A percentile compares a stretch with the other conserved stretches of the same genome.
Conservation (phyloP, 768 basidiomycete genomes). For the Suillus americanus region DNA sequence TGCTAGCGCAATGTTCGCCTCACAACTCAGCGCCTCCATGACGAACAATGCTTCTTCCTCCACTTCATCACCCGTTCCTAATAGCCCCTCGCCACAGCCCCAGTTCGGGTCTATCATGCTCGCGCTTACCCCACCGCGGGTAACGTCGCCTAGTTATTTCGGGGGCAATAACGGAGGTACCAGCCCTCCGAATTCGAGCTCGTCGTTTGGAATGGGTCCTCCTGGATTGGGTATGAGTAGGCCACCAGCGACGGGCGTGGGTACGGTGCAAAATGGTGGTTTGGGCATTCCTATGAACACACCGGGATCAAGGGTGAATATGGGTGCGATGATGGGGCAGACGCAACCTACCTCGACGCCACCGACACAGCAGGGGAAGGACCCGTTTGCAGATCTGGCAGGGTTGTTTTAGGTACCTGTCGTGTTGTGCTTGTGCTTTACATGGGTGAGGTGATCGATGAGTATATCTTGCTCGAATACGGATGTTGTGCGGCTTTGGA, state of each 20-base stretch:
- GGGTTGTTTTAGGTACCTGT: slow-evolving; percentile 60
- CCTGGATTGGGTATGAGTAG: slow-evolving; percentile 8
- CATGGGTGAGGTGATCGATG: too few relatives aligned
- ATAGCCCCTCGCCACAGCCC: slow-evolving; percentile 17
- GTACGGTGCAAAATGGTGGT: background rate
- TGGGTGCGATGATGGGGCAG: slow-evolving; percentile 14
- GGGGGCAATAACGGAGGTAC: slow-evolving; percentile 15
- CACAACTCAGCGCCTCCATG: slow-evolving; percentile 22
- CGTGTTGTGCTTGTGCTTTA: background rate
- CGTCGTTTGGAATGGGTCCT: slow-evolving; percentile 14
- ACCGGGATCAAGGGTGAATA: slow-evolving; percentile 5
- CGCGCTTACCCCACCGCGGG: slow-evolving; percentile 34
- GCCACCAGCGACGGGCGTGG: slow-evolving; percentile 6
- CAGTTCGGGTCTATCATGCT: slow-evolving; percentile 43
- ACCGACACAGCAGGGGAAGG: slow-evolving; percentile 49
- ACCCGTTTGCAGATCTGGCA: slow-evolving; percentile 83
- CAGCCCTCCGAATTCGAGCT: slow-evolving; percentile 8
- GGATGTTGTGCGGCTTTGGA: background rate
- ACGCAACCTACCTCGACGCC: slow-evolving; percentile 24
- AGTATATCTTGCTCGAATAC: background rate
- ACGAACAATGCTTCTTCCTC: slow-evolving; percentile 30
- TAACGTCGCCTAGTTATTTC: slow-evolving; percentile 24
- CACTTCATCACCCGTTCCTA: slow-evolving; percentile 18
- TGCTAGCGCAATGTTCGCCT: background rate
- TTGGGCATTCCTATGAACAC: background rate